Evolutionary conservation across 805 yeast genomes (phyloP).

Genomic region (Cyberlindnera mississippiensis): DNA sequence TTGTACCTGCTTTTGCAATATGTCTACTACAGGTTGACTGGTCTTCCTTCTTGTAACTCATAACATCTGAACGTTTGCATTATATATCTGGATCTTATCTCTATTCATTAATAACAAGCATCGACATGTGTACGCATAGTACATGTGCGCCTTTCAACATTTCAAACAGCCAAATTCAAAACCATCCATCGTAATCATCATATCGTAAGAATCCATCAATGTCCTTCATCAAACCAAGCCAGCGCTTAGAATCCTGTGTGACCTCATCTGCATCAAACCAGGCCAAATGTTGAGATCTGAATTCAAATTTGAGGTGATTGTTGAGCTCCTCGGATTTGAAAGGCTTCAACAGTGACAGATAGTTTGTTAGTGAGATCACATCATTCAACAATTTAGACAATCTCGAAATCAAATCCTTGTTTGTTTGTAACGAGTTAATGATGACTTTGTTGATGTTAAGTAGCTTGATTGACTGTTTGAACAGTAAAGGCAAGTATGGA

Average conservation of each 20-base stretch:
- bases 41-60: not conserved
- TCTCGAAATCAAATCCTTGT: slow-evolving; percentile 21
- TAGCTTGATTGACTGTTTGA: slow-evolving; percentile 27
- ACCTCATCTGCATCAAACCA: slow-evolving; percentile 23
- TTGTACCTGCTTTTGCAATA: too few relatives aligned
- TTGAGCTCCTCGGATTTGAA: slow-evolving; percentile 25
- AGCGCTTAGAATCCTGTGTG: slow-evolving; percentile 5
- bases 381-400: slow-evolving; percentile 26
- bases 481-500: slow-evolving; percentile 28
- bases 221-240: slow-evolving; percentile 26
- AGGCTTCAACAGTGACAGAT: slow-evolving; percentile 28
- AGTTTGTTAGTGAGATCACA: slow-evolving; percentile 25
- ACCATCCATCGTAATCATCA: slow-evolving; percentile 29
- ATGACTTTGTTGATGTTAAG: slow-evolving; percentile 27
- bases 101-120: not conserved
- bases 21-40: too few relatives aligned
- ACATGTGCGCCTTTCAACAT: not conserved
- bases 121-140: too few relatives aligned
- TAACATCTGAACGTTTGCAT: not conserved
- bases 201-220: slow-evolving; percentile 15
- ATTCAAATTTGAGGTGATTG: slow-evolving; percentile 23
- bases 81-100: not conserved
- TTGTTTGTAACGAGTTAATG: slow-evolving; percentile 28
- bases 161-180: slow-evolving; percentile 4
- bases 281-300: slow-evolving; percentile 18